phyloP scores from a whole-genome alignment of 169 alveolate species.

The Cryptosporidium ubiquitum region DNA sequence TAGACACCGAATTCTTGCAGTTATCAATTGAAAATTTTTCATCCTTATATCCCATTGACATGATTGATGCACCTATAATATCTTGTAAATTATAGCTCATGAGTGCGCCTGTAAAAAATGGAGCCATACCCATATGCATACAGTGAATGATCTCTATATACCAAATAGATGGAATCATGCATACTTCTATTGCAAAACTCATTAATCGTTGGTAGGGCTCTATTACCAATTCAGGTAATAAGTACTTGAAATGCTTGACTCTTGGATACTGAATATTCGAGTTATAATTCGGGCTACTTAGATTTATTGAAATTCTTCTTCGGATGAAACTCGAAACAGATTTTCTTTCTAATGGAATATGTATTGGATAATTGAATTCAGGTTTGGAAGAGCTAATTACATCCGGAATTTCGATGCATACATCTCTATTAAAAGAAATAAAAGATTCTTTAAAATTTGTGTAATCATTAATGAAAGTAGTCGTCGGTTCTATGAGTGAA shows the following conservation, averaged over 20 bases:
- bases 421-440: conserved; percentile 2
- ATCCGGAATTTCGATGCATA: conserved; percentile 6
- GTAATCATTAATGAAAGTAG: neutral
- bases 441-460: neutral
- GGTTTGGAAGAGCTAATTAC: neutral
- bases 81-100: conserved; percentile 22
- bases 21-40: conserved; percentile 16
- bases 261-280: conserved; percentile 17
- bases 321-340: neutral
- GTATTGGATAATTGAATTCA: neutral
- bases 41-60: conserved; percentile 4
- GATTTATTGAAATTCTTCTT: neutral
- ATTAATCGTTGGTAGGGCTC: conserved; percentile 17
- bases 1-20: conserved; percentile 11
- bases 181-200: conserved; percentile 18
- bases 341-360: conserved; percentile 15
- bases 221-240: neutral
- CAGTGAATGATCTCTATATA: conserved; percentile 21
- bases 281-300: neutral
- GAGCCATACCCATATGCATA: conserved; percentile 27
- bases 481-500: neutral
- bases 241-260: conserved; percentile 10
- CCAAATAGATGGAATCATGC: conserved; percentile 40
- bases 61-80: neutral
- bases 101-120: neutral